Conservation (phyloP, 257 asterid genomes). For the Cruciata laevipes region DNA sequence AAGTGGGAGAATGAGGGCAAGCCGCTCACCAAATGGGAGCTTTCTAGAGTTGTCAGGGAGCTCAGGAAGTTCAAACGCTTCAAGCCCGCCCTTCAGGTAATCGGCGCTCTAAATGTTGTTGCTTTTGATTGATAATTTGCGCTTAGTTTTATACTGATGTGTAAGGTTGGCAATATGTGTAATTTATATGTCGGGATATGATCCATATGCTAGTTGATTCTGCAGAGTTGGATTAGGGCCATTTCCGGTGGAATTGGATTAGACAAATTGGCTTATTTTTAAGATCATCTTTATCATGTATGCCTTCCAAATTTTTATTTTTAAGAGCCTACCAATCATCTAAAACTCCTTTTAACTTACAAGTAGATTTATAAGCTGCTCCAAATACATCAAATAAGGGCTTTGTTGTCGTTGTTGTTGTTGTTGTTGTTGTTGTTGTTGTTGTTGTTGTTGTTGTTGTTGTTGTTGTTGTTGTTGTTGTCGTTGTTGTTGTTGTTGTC, state of each 20-base stretch:
- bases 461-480: no score
- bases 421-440: no score
- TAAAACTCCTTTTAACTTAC: background rate
- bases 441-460: no score
- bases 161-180: background rate
- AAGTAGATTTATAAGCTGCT: background rate
- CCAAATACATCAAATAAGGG: background rate
- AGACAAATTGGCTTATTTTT: no score
- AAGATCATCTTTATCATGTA: background rate
- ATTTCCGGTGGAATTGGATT: background rate
- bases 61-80: conserved; percentile 73
- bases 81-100: conserved; percentile 77
- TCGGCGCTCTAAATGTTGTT: background rate
- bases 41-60: conserved; percentile 67
- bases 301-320: background rate
- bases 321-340: background rate
- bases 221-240: background rate
- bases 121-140: background rate
- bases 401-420: no score
- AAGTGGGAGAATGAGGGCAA: conserved; percentile 66
- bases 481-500: no score
- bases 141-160: background rate
- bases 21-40: conserved; percentile 62
- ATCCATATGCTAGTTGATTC: background rate
- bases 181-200: background rate